These are phyloP conservation scores for Pleurozium schreberi DNA, from an alignment of 225 moss, liverwort and hornwort genomes.

Conservation along the genomic window DNA sequence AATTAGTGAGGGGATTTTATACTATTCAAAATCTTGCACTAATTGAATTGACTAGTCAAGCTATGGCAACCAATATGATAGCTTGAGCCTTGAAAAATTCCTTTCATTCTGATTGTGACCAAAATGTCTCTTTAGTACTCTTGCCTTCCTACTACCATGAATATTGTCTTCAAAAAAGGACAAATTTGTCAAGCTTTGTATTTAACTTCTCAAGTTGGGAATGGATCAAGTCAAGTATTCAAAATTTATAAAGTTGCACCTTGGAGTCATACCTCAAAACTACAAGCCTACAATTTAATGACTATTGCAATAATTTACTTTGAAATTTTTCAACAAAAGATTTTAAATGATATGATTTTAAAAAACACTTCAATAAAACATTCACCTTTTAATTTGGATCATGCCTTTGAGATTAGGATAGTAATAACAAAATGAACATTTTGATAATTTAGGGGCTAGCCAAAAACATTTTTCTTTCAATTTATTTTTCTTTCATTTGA, in stretches of 20 bases:
- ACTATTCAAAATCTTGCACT: neutral
- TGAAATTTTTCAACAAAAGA: neutral
- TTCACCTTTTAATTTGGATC: neutral
- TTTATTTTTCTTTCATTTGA: neutral
- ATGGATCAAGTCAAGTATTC: neutral
- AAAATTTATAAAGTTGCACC: neutral
- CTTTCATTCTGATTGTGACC: too few relatives aligned
- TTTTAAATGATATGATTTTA: neutral
- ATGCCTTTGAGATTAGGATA: neutral
- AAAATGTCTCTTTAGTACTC: neutral
- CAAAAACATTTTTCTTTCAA: accelerated
- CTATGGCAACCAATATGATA: neutral
- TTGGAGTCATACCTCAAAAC: neutral
- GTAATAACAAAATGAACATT: neutral
- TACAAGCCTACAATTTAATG: neutral
- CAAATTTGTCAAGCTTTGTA: neutral
- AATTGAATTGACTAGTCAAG: neutral
- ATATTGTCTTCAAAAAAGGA: neutral
- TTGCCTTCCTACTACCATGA: accelerated
- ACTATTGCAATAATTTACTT: neutral
- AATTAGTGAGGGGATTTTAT: neutral
- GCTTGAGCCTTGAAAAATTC: neutral
- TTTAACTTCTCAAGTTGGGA: neutral
- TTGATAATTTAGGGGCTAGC: neutral
- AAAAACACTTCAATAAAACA: neutral